Base-by-base conservation (phyloP, 331 rosid species). In the Spiraea crenata region DNA sequence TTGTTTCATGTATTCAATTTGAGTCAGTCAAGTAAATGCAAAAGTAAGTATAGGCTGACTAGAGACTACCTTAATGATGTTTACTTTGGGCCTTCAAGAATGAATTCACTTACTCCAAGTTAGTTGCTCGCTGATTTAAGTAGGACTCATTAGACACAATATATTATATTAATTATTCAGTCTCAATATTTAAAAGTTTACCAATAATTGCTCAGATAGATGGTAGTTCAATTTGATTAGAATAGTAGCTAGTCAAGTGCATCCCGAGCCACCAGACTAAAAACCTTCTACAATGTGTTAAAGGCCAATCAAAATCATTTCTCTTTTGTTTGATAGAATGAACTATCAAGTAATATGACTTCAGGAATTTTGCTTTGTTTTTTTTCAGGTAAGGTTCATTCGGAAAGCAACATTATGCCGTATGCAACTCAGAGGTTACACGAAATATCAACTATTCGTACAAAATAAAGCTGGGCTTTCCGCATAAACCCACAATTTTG, bases 391-490 rank as follows among this genome's bases (percentile, higher is more conserved):
- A 12, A 45, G 5, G 40, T 44, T 55, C 66, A 57, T 62, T 76
- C 40, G 38, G 83, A 85, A 75, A 79, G 81, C 84, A 79, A 81
- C 82, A 77, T 74, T 69, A 38, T 52, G 65, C 81, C 77, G n/a
- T 59, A 60, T 38, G 14, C 47, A 13, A 2, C 15, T 3, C 8
- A 78, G 57, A 57, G 76, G 76, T 74, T 35, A 56, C 35, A 37
- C 44, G 46, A 9, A 15, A 49, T 5, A 0, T 14, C 14, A 13
- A 5, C 7, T 4, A 5, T 6, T 4, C n/a, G 0, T 6, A 15
- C 1, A 15, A 59, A 57, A 57, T 57, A 25, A 25, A 17, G 3
- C 35, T 70, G 51, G 82, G 59, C 70, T 83, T 75, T 84, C 84
- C 74, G 68, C 85, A 60, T 82, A 84, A 81, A 78, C 48, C 16